Evolutionary conservation across 2,329 filamentous ascomycete genomes (phyloP).

Genomic region (Stemphylium beticola): DNA sequence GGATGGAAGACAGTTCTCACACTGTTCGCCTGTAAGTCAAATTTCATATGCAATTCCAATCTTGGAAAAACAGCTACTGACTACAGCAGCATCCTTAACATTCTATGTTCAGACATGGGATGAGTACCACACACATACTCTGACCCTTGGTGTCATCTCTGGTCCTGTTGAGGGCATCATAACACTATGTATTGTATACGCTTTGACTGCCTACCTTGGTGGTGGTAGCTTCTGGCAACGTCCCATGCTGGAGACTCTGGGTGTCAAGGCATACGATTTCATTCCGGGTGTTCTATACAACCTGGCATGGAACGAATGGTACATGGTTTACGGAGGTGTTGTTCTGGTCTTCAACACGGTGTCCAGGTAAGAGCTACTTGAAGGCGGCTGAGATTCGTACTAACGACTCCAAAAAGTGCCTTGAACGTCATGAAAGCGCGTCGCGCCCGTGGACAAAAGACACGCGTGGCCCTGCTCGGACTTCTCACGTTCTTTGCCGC

Average conservation of each 20-base stretch:
- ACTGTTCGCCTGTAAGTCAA: constrained; percentile 74
- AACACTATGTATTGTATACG: constrained; percentile 80
- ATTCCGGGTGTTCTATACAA: constrained; percentile 77
- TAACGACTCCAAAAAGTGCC: constrained; percentile 58
- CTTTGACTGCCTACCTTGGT: constrained; percentile 81
- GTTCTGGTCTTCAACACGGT: constrained; percentile 86
- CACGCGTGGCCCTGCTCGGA: constrained; percentile 78
- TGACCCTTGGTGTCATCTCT: constrained; percentile 89
- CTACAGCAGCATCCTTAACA: constrained; percentile 73
- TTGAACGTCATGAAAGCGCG: constrained; percentile 85
- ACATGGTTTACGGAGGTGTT: constrained; percentile 82
- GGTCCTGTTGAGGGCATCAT: constrained; percentile 95
- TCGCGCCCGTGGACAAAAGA: constrained; percentile 72
- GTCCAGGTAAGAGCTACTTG: constrained; percentile 58
- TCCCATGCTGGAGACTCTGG: constrained; percentile 74
- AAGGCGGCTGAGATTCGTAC: background rate
- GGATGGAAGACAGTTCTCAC: constrained; percentile 85
- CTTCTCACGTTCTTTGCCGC: constrained; percentile 79
- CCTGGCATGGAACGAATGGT: constrained; percentile 89
- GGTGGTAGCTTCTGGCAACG: constrained; percentile 94
- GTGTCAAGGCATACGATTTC: constrained; percentile 66
- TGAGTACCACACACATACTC: constrained; percentile 96
- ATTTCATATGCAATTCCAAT: background rate
- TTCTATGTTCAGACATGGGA: constrained; percentile 99
- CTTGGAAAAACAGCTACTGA: background rate